Conservation (phyloP, 208 protist species). For the Crithidia expoeki region DNA sequence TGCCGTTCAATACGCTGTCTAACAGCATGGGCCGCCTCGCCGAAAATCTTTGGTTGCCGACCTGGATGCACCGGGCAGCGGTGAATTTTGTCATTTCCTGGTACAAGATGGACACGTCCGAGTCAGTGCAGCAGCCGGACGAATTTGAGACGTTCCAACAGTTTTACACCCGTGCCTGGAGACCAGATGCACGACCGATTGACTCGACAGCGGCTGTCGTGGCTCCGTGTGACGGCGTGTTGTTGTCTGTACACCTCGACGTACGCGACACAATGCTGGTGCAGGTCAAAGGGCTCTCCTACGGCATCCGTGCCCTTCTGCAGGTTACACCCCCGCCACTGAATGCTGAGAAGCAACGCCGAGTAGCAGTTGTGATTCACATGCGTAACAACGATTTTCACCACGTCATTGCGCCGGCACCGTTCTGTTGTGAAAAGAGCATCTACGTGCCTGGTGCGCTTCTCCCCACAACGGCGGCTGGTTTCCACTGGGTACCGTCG, state of each 20-base stretch:
- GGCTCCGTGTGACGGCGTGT: conserved; percentile 75
- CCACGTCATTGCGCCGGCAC: conserved; percentile 70
- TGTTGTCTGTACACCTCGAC: conserved; percentile 51
- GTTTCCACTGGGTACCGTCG: conserved; percentile 77
- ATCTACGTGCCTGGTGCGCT: conserved; percentile 84
- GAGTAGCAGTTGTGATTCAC: conserved; percentile 65
- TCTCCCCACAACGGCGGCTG: conserved; percentile 68
- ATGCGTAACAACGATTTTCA: conserved; percentile 83
- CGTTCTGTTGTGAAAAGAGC: conserved; percentile 55
- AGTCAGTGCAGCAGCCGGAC: conserved; percentile 27
- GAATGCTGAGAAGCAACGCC: conserved; percentile 40
- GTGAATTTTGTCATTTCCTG: conserved; percentile 55
- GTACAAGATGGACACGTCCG: conserved; percentile 59
- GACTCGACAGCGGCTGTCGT: conserved; percentile 35
- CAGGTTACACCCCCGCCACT: conserved; percentile 39
- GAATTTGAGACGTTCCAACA: conserved; percentile 72
- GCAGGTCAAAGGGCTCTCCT: conserved; percentile 84
- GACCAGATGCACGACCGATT: conserved; percentile 44
- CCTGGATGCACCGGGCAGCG: conserved; percentile 45
- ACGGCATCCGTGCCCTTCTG: conserved; percentile 70
- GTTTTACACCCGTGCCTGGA: conserved; percentile 82
- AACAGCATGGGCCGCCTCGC: conserved; percentile 47
- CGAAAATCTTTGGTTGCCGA: conserved; percentile 45
- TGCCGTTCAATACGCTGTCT: conserved; percentile 76
- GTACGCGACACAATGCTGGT: conserved; percentile 48